Evolutionary conservation across 202 grass and related monocot species (phyloP), one percentile per base, ranked within the genome.

Genomic region (Zoysia matrella): DNA sequence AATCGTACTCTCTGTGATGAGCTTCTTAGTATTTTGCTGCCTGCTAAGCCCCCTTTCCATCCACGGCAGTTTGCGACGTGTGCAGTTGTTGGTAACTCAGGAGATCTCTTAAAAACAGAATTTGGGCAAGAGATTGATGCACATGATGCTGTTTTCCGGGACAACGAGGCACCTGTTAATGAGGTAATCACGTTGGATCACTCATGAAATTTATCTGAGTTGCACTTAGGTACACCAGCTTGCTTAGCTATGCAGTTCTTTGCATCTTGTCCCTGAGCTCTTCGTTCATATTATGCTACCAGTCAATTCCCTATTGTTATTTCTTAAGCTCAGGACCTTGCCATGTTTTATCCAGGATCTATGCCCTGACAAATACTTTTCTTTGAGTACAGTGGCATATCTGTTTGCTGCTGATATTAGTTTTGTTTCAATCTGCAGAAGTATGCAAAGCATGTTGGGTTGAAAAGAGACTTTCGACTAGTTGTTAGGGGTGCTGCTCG

Each of bases 141-240:
- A 1, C 96, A 95, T 90, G 92, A 98, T 76, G 92, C 92, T 69
- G 92, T 98, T 49, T 93, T 98, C 88, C 80, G 96, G 14, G 96
- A 98, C 47, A 98, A 98, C 48, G 96, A 98, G 40, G 96, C 96
- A 79, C 96, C 96, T 92, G 96, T 98, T 71, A 98, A 92, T 85
- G 53, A 92, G 89, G 96, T 98, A 90, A 71, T 11, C 36, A 50
- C 47, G 51, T 84, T 61, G 63, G 73, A 47, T 63, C 62, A 30
- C 71, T 77, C 73, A 70, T 48, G n/a, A 46, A 47, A 74, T 80
- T 4, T 30, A 9, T 79, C 22, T 57, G 65, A 65, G 52, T n/a
- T 14, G 39, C 51, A 60, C 2, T 67, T 67, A 43, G 66, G 67
- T 54, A 56, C 22, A 68, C 0, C 1, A 22, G 0, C 30, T 16